Base-by-base conservation (phyloP, 306 rosid species). In the Castanea crenata region DNA sequence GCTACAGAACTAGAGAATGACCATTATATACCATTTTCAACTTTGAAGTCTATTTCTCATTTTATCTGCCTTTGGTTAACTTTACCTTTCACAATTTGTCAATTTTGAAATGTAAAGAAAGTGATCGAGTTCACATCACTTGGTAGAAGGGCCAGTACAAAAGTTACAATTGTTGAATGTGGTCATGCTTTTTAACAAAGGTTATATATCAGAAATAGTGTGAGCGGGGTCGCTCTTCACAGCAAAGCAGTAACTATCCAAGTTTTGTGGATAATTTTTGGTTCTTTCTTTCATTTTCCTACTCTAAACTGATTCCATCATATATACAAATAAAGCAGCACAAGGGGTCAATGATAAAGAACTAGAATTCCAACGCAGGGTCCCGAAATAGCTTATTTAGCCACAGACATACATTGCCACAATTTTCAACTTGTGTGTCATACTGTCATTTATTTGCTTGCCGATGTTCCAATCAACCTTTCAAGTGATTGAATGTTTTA, bases 311-410 rank as follows among this genome's bases (percentile, higher is more conserved):
- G 10, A 52, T 34, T 67, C 72, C 72, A 67, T 67, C 72, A 19
- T 35, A 64, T 72, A 27, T 41, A 72, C 31, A 82, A 74, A 65
- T 57, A 85, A 77, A 76, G 56, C 55, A 79, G 86, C 81, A 82
- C 55, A 67, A 46, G 59, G 89, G 86, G 78, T 80, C 88, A 87
- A 68, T 75, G 67, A 77, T 86, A 78, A 65, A 65, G 85, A 88
- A 71, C 73, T 77, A 58, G 69, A 80, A 78, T 62, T 78, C 88
- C 75, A 83, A 65, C 86, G 81, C 19, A 19, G 62, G 90, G 89
- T 72, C 91, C 89, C 89, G 76, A 75, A 74, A 78, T 71, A 68
- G 90, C 78, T 72, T 55, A 73, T 76, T 81, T 71, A 55, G 78
- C 55, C 83, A 76, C 76, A 49, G 70, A 73, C 79, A 70, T 62